phyloP scores from a whole-genome alignment of 2,329 filamentous ascomycete genomes.

The Acrodontium crateriforme region DNA sequence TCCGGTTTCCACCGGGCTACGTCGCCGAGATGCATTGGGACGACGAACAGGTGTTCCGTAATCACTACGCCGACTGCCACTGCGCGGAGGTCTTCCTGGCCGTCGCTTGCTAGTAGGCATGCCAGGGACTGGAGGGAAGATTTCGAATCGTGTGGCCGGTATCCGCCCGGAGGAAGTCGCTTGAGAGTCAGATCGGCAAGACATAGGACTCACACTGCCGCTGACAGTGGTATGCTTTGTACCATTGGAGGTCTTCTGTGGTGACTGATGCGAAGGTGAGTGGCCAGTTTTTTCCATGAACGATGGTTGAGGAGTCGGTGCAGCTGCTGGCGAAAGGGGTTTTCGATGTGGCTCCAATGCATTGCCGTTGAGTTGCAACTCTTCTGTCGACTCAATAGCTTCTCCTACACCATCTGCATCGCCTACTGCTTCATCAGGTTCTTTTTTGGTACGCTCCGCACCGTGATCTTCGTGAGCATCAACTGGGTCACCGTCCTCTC shows the following conservation, averaged over 20 bases:
- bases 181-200: slow-evolving; percentile 14
- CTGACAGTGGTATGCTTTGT: slow-evolving; percentile 6
- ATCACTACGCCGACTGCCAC: slow-evolving; percentile 14
- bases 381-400: slow-evolving; percentile 10
- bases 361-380: too few relatives aligned
- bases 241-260: slow-evolving; percentile 7
- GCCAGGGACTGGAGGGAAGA: slow-evolving; percentile 57
- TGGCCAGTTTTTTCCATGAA: slow-evolving; percentile 9
- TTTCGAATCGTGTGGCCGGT: slow-evolving; percentile 58
- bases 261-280: slow-evolving; percentile 3
- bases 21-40: too few relatives aligned
- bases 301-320: slow-evolving; percentile 18
- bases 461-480: slow-evolving; percentile 27
- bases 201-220: slow-evolving; percentile 8
- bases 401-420: slow-evolving; percentile 14
- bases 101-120: slow-evolving; percentile 21
- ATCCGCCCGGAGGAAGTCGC: slow-evolving; percentile 33
- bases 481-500: slow-evolving; percentile 61
- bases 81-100: slow-evolving; percentile 17
- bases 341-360: too few relatives aligned
- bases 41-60: slow-evolving; percentile 14
- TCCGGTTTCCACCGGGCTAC: slow-evolving; percentile 5
- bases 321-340: slow-evolving; percentile 6
- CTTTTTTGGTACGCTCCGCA: too few relatives aligned
- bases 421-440: slow-evolving; percentile 32